Evolutionary conservation across 495 filamentous ascomycete genomes (phyloP).

Genomic region (Apiosordaria backusii): DNA sequence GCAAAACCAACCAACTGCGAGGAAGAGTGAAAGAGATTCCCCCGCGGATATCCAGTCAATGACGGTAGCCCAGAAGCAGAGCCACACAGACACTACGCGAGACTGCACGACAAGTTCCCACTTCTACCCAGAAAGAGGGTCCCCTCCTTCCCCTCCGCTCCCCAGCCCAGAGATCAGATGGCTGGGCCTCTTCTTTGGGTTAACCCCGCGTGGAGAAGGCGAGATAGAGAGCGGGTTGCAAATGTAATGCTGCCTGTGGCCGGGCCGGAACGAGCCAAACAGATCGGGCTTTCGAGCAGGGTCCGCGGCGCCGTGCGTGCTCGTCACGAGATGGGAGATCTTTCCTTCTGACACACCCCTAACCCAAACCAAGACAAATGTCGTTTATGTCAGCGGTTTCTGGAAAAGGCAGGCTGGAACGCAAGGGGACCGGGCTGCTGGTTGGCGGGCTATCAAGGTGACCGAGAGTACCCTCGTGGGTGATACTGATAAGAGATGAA

Average conservation of each 20-base stretch:
- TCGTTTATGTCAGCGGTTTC: neutral
- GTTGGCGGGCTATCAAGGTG: neutral
- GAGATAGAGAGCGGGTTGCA: neutral
- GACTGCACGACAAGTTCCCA: no score
- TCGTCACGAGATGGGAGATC: conserved; percentile 9
- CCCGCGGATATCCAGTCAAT: neutral
- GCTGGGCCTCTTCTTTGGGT: neutral
- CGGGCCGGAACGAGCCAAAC: conserved; percentile 6
- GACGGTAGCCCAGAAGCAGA: neutral
- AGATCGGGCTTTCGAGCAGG: neutral
- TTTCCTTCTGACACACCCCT: neutral
- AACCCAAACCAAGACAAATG: neutral
- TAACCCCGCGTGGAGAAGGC: neutral
- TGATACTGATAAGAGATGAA: neutral
- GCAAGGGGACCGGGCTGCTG: neutral
- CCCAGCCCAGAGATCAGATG: neutral
- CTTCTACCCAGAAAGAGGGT: no score
- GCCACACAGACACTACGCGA: neutral
- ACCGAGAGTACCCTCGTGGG: no score
- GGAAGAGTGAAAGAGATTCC: no score
- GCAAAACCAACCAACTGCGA: no score
- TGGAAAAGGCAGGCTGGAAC: neutral
- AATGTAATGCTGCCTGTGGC: neutral
- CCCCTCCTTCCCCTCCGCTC: neutral
- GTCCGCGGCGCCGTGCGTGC: neutral